Evolutionary conservation across 352 stramenopile species (phyloP).

Genomic region (Globisporangium spiculum): DNA sequence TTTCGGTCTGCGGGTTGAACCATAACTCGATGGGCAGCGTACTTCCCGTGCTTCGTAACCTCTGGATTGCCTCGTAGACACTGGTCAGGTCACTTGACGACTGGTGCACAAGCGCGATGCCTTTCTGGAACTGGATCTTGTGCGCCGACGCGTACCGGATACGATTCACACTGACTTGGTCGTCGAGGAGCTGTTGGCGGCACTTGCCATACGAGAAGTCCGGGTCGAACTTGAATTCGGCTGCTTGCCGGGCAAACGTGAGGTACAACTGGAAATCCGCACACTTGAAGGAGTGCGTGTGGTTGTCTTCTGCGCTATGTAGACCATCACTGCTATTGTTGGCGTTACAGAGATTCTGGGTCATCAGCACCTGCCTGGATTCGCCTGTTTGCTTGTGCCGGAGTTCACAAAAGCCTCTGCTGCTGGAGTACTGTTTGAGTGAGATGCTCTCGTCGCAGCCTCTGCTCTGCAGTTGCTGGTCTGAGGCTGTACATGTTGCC

Average conservation of each 20-base stretch:
- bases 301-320: background rate
- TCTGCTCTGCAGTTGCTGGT: background rate
- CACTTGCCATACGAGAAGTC: conserved; percentile 29
- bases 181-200: conserved; percentile 22
- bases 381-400: background rate
- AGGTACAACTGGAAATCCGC: conserved; percentile 35
- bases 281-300: conserved; percentile 24
- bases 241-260: conserved; percentile 27
- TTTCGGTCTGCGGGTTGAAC: conserved; percentile 27
- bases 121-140: conserved; percentile 26
- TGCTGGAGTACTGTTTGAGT: background rate
- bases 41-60: conserved; percentile 29
- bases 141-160: conserved; percentile 23
- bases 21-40: conserved; percentile 60
- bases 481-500: background rate
- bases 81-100: conserved; percentile 35
- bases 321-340: background rate
- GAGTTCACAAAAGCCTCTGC: background rate
- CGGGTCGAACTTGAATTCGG: conserved; percentile 35
- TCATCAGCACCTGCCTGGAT: background rate
- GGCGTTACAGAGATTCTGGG: background rate
- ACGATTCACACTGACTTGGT: conserved; percentile 12
- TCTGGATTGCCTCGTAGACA: conserved; percentile 37
- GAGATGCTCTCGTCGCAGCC: conserved; percentile 1
- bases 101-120: conserved; percentile 38